Evolutionary conservation across 768 basidiomycete genomes (phyloP).

Genomic region (Pholiota molesta): DNA sequence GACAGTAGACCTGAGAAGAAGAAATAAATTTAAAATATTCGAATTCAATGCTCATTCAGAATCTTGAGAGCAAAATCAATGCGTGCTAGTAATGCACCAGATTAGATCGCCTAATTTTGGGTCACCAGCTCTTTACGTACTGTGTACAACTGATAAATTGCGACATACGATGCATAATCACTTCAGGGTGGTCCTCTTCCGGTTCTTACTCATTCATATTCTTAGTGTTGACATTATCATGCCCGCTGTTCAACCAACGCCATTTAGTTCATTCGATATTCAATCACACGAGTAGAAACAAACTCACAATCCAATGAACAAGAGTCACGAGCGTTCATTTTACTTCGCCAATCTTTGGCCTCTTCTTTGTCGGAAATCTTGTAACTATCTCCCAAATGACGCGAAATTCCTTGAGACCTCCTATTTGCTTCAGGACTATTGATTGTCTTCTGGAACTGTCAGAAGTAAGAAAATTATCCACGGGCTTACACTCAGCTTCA

Average conservation of each 20-base stretch:
- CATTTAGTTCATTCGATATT: too few species aligned
- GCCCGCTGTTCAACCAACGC: background rate
- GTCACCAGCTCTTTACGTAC: background rate
- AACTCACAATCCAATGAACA: too few species aligned
- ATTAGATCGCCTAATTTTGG: background rate
- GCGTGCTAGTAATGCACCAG: background rate
- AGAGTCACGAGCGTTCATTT: too few species aligned
- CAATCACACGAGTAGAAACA: too few species aligned
- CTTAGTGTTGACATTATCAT: background rate
- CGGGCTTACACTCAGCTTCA: too few species aligned
- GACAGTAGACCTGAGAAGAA: too few species aligned
- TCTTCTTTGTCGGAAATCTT: background rate
- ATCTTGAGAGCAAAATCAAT: too few species aligned
- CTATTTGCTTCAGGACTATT: background rate
- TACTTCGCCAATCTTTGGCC: background rate
- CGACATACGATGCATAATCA: background rate
- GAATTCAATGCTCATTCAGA: too few species aligned
- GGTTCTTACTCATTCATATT: background rate
- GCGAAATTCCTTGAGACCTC: background rate
- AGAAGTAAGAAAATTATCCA: too few species aligned
- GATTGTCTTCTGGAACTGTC: background rate
- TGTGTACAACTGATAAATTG: background rate
- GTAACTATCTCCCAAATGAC: background rate
- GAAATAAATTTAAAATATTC: too few species aligned
- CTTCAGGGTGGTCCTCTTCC: background rate